phyloP scores from a whole-genome alignment of 148 eudicot species.

The Spergularia bocconei region DNA sequence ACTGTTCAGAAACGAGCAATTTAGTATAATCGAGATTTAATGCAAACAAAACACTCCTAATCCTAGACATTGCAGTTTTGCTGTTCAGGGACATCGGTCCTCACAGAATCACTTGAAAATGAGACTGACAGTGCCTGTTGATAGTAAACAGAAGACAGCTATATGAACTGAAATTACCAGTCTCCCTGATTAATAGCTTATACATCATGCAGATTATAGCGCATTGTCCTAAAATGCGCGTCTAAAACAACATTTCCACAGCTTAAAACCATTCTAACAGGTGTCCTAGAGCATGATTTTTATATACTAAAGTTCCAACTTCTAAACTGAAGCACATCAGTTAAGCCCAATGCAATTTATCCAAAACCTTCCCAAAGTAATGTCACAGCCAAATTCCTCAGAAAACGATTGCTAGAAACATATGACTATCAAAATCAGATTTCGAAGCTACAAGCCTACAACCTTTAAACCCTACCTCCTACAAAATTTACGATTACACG shows the following conservation, averaged over 20 bases:
- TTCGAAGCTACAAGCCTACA: not conserved
- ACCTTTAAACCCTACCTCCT: not conserved
- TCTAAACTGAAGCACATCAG: not conserved
- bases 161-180: not conserved
- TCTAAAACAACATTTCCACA: not conserved
- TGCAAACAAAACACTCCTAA: not conserved
- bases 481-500: not conserved
- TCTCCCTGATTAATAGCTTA: not conserved
- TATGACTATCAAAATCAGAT: not conserved
- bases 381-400: not conserved
- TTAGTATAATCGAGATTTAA: not conserved
- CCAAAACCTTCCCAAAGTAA: not conserved
- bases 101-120: not conserved
- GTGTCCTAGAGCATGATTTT: too few relatives aligned
- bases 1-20: slow-evolving; percentile 31
- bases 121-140: not conserved
- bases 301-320: too few relatives aligned
- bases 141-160: not conserved
- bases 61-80: not conserved
- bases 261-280: not conserved
- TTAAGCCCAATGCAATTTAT: not conserved
- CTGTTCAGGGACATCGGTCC: not conserved
- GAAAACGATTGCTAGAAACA: not conserved
- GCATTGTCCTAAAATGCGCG: not conserved
- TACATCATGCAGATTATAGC: not conserved